These are phyloP conservation scores for Amanita rimosa DNA, from an alignment of 768 basidiomycete species.

Conservation along the genomic window DNA sequence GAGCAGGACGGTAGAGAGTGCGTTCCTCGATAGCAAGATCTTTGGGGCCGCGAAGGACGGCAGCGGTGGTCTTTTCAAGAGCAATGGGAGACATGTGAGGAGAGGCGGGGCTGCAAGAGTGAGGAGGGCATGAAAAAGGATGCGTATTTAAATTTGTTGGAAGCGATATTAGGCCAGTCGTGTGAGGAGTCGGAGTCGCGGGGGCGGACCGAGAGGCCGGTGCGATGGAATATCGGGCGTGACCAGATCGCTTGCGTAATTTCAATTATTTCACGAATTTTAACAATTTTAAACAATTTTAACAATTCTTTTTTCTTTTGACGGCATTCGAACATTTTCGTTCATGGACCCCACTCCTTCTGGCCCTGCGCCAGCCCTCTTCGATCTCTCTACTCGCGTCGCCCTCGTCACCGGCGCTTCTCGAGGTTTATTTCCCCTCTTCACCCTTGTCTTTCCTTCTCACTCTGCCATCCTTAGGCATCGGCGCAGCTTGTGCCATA, in stretches of 20 bases:
- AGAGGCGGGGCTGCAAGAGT: conserved; percentile 11
- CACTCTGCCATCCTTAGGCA: conserved; percentile 20
- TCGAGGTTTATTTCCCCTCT: conserved; percentile 34
- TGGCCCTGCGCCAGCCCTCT: conserved; percentile 42
- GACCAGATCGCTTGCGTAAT: not conserved
- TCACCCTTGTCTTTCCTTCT: not conserved
- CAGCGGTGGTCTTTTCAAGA: conserved; percentile 51
- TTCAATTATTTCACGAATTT: not conserved
- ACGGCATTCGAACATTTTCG: conserved; percentile 5
- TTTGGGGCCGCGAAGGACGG: conserved; percentile 73
- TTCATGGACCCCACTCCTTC: conserved; percentile 45
- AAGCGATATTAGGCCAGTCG: conserved; percentile 3
- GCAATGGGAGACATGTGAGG: conserved; percentile 27
- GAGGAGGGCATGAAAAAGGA: conserved; percentile 9
- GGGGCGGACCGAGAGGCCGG: conserved; percentile 4
- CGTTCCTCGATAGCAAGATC: conserved; percentile 78
- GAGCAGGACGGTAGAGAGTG: conserved; percentile 56
- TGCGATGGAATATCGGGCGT: not conserved
- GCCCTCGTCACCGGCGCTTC: conserved; percentile 77
- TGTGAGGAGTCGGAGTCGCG: conserved; percentile 6
- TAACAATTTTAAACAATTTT: not conserved
- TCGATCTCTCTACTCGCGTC: conserved; percentile 54
- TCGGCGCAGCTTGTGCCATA: conserved; percentile 39
- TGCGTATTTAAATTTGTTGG: conserved; percentile 13
- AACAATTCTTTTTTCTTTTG: not conserved